phyloP scores from a whole-genome alignment of 257 asterid genomes.

The Petunia axillaris region DNA sequence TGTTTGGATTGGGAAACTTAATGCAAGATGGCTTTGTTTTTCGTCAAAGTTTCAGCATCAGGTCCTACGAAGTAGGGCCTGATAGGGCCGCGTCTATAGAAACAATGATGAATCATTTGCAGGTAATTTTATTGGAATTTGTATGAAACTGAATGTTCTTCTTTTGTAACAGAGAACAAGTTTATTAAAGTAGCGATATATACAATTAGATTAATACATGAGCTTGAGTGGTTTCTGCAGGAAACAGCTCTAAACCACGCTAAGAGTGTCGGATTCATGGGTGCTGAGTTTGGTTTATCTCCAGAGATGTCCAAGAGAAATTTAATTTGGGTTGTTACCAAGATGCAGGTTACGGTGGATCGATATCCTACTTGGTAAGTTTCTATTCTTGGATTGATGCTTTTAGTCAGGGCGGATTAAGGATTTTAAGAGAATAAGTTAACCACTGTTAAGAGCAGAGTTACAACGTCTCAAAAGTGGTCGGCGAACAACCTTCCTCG shows the following conservation, averaged over 20 bases:
- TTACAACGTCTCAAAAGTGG: no score
- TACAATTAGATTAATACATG: background rate
- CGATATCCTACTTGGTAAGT: conserved; percentile 97
- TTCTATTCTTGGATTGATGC: conserved; percentile 10
- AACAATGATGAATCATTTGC: conserved; percentile 95
- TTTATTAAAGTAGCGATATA: background rate
- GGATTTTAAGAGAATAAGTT: no score
- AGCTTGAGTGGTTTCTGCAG: conserved; percentile 49
- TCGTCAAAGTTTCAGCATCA: conserved; percentile 91
- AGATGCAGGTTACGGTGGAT: conserved; percentile 89
- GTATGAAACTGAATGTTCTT: background rate
- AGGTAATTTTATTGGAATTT: conserved; percentile 44
- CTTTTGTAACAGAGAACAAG: background rate
- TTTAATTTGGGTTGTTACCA: conserved; percentile 93
- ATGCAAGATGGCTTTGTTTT: conserved; percentile 83
- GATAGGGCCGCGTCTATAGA: conserved; percentile 95
- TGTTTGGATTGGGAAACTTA: conserved; percentile 78
- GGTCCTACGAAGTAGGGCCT: conserved; percentile 98
- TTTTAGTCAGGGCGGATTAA: no score
- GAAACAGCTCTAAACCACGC: conserved; percentile 98
- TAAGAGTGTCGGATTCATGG: conserved; percentile 78
- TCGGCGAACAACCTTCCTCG: no score
- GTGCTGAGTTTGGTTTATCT: conserved; percentile 87
- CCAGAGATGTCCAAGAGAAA: conserved; percentile 93
- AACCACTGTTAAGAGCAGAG: no score